These are phyloP conservation scores for Cyanophora paradoxa DNA, from an alignment of 78 protist genomes.

Conservation along the genomic window DNA sequence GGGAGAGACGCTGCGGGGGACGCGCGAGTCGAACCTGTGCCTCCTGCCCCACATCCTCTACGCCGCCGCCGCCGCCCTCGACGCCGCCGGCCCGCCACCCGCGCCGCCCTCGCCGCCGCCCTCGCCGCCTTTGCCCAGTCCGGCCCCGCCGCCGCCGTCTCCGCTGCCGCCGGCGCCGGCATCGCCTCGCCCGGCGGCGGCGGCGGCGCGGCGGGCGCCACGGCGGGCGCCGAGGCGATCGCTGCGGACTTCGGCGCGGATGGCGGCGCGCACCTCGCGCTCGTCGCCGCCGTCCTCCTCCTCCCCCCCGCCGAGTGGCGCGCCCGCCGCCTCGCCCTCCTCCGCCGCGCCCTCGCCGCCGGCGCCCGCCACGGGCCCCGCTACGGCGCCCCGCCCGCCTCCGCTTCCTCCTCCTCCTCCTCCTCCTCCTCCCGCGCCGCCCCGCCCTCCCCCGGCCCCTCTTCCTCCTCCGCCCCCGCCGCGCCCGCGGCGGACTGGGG, in stretches of 20 bases:
- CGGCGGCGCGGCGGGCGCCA: too few species aligned
- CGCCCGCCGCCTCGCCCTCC: background rate
- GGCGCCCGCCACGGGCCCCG: too few species aligned
- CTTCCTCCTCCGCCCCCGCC: background rate
- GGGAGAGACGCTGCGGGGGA: background rate
- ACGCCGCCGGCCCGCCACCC: background rate
- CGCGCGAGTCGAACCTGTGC: constrained; percentile 9
- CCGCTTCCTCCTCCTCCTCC: too few species aligned
- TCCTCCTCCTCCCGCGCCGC: background rate
- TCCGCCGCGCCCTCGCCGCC: background rate
- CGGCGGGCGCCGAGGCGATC: too few species aligned
- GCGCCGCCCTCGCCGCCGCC: background rate
- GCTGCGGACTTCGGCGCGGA: too few species aligned
- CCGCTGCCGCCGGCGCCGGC: background rate
- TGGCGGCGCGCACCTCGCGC: too few species aligned
- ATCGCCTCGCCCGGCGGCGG: background rate
- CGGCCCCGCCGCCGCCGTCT: background rate
- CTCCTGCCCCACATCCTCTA: constrained; percentile 10
- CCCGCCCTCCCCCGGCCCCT: background rate
- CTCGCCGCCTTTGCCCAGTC: background rate
- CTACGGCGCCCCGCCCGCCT: too few species aligned
- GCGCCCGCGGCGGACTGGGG: background rate
- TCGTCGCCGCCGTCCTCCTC: too few species aligned
- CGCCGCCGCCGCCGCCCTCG: background rate
- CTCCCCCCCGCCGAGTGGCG: too few species aligned